Evolutionary conservation across 2,329 filamentous ascomycete genomes (phyloP).

Genomic region (Teratosphaeriaceae sp.): DNA sequence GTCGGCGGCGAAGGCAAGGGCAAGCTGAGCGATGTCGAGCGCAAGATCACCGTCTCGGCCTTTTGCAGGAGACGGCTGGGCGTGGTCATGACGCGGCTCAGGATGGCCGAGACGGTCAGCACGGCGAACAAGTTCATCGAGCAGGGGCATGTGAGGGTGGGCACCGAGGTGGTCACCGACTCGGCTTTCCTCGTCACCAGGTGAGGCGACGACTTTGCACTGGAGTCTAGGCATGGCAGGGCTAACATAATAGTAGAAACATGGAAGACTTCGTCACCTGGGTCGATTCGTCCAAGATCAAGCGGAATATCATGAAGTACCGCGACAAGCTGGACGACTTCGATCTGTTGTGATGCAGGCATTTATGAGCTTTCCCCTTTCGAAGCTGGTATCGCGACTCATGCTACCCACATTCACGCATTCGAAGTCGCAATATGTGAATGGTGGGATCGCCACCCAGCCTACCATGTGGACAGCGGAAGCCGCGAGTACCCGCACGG

Average conservation of each 20-base stretch:
- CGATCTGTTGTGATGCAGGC: slow-evolving; percentile 63
- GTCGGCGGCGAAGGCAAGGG: slow-evolving; percentile 58
- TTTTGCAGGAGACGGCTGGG: slow-evolving; percentile 79
- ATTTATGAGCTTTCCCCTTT: not conserved
- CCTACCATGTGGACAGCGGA: too few relatives aligned
- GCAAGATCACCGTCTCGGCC: slow-evolving; percentile 79
- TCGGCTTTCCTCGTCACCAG: slow-evolving; percentile 79
- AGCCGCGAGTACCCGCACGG: too few relatives aligned
- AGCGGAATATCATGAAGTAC: slow-evolving; percentile 92
- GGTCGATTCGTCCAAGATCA: slow-evolving; percentile 95
- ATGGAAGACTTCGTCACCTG: slow-evolving; percentile 97
- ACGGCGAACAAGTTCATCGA: slow-evolving; percentile 79
- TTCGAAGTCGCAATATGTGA: too few relatives aligned
- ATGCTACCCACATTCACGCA: not conserved
- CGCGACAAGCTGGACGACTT: slow-evolving; percentile 94
- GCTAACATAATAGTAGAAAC: slow-evolving; percentile 41
- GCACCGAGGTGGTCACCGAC: slow-evolving; percentile 84
- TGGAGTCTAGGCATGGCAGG: not conserved
- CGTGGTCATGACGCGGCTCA: slow-evolving; percentile 81
- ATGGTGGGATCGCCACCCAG: too few relatives aligned
- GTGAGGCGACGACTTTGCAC: slow-evolving; percentile 18
- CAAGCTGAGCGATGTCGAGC: slow-evolving; percentile 65
- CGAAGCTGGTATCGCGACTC: not conserved
- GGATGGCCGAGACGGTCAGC: slow-evolving; percentile 88
- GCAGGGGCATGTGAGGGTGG: slow-evolving; percentile 77